A percentile compares a stretch with the other conserved stretches of the same genome.
Conservation (phyloP, 768 basidiomycete genomes). For the Clitopilus passeckerianus region DNA sequence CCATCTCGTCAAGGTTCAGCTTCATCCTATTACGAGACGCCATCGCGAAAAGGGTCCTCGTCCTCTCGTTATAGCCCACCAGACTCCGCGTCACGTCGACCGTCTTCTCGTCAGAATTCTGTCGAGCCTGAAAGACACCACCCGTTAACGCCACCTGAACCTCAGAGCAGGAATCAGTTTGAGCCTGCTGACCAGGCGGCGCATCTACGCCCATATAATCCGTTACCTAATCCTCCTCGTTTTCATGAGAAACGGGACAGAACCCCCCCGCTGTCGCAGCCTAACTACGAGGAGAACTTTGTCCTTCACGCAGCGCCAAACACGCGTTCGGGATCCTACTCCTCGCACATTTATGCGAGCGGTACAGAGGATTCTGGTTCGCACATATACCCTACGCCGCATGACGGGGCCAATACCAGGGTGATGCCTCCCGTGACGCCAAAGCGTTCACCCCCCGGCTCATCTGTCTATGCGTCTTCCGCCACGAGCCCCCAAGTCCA, state of each 20-base stretch:
- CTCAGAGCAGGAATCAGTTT: background rate
- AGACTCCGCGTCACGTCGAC: background rate
- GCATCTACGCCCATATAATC: background rate
- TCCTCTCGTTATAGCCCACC: background rate
- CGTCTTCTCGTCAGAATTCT: background rate
- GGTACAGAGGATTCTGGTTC: background rate
- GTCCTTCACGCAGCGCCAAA: background rate
- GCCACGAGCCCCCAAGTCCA: constrained; percentile 8
- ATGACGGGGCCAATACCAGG: background rate
- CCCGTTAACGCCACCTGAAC: background rate
- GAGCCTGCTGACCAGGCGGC: background rate
- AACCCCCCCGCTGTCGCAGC: background rate
- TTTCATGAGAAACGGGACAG: background rate
- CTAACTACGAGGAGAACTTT: background rate
- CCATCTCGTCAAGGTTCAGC: background rate
- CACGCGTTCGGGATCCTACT: background rate
- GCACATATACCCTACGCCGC: constrained; percentile 3
- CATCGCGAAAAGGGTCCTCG: background rate
- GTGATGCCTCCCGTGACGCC: background rate
- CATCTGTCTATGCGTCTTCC: background rate
- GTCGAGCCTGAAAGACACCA: background rate
- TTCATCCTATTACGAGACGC: background rate
- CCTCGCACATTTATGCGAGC: background rate
- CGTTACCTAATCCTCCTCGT: background rate
- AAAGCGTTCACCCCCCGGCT: background rate